phyloP scores from a whole-genome alignment of 768 basidiomycete genomes.

The Lyophyllum shimeji region DNA sequence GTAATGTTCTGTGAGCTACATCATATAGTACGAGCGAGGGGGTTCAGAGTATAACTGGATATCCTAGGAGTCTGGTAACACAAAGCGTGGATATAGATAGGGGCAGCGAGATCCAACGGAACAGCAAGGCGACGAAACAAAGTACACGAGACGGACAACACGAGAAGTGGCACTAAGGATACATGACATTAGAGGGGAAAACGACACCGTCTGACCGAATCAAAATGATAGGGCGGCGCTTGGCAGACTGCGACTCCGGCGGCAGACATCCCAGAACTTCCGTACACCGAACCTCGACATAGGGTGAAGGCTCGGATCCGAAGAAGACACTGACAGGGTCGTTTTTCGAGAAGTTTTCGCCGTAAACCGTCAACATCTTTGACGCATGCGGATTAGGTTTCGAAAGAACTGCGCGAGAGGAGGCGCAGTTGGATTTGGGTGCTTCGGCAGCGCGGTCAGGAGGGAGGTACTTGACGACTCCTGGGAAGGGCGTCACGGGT shows the following conservation, averaged over 20 bases:
- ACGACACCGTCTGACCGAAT: constrained; percentile 85
- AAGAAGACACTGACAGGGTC: constrained; percentile 86
- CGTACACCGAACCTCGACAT: constrained; percentile 83
- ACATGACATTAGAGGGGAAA: constrained; percentile 80
- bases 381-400: constrained; percentile 78
- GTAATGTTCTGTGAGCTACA: constrained; percentile 13
- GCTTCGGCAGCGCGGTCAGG: constrained; percentile 85
- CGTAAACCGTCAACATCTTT: constrained; percentile 85
- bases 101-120: constrained; percentile 27
- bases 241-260: constrained; percentile 62
- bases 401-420: constrained; percentile 64
- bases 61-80: constrained; percentile 19
- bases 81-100: constrained; percentile 16
- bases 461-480: constrained; percentile 87
- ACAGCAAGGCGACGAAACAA: constrained; percentile 18
- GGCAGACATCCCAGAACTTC: constrained; percentile 84
- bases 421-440: constrained; percentile 69
- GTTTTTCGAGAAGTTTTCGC: constrained; percentile 84
- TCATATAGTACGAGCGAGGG: constrained; percentile 7
- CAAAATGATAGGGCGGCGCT: constrained; percentile 79
- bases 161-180: constrained; percentile 53
- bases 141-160: constrained; percentile 18
- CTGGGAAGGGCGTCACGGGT: constrained; percentile 83
- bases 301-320: constrained; percentile 83
- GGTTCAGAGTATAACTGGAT: constrained; percentile 8